Evolutionary conservation across 2,329 filamentous ascomycete genomes (phyloP).

Genomic region (Verticillium longisporum): DNA sequence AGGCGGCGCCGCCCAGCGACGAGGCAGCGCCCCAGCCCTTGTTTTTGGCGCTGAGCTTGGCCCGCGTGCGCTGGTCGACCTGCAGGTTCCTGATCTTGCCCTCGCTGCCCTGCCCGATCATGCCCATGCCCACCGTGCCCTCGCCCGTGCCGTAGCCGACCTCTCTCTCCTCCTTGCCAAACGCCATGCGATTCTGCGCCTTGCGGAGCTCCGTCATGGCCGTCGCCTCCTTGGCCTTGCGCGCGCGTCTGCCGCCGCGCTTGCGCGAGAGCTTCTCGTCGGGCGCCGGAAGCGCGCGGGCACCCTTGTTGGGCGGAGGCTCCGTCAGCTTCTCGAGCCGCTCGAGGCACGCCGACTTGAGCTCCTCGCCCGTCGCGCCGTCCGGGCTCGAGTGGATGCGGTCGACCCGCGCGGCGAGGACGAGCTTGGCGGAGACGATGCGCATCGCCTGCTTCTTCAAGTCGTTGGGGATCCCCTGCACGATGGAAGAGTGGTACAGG

Average conservation of each 20-base stretch:
- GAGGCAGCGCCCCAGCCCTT: conserved; percentile 85
- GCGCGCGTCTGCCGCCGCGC: conserved; percentile 79
- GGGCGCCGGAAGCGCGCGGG: conserved; percentile 79
- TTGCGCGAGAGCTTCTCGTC: conserved; percentile 95
- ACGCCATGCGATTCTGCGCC: conserved; percentile 91
- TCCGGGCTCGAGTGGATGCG: conserved; percentile 75
- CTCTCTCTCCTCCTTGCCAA: conserved; percentile 92
- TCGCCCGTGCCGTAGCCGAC: conserved; percentile 86
- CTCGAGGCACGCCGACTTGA: conserved; percentile 76
- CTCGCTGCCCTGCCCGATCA: conserved; percentile 85
- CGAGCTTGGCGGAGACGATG: conserved; percentile 87
- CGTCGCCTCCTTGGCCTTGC: conserved; percentile 93
- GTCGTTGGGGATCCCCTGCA: conserved; percentile 73
- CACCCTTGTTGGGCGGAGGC: conserved; percentile 81
- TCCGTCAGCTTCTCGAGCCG: conserved; percentile 90
- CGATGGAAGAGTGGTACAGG: conserved; percentile 85
- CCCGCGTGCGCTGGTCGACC: conserved; percentile 87
- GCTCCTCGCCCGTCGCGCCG: conserved; percentile 73
- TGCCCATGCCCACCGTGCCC: conserved; percentile 80
- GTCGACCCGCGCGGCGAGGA: conserved; percentile 88
- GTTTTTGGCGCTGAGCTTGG: conserved; percentile 90
- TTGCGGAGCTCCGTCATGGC: conserved; percentile 97
- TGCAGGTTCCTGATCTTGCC: conserved; percentile 84
- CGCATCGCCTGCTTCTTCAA: conserved; percentile 91
- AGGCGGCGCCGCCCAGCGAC: conserved; percentile 60